Evolutionary conservation across 2,329 filamentous ascomycete genomes (phyloP).

Genomic region (Onygenales sp.): DNA sequence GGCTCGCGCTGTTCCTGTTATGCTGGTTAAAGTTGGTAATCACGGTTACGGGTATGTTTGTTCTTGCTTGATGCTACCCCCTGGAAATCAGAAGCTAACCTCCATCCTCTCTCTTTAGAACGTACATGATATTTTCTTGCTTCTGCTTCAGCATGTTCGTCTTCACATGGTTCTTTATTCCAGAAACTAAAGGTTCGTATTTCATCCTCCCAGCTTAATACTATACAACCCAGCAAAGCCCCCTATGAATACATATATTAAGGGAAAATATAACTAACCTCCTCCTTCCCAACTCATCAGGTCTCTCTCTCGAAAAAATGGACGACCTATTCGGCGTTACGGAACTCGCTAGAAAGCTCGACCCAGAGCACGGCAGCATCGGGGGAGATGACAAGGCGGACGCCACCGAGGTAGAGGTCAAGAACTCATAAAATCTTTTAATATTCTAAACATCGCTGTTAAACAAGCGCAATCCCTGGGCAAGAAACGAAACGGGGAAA

Average conservation of each 20-base stretch:
- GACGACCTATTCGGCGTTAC: constrained; percentile 56
- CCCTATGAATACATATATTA: not conserved
- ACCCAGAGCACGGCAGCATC: constrained; percentile 11
- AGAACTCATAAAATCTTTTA: not conserved
- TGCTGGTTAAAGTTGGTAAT: constrained; percentile 49
- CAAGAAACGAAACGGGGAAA: too few relatives aligned
- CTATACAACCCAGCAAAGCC: not conserved
- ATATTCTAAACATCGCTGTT: too few relatives aligned
- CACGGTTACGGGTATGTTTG: constrained; percentile 39
- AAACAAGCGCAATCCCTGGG: too few relatives aligned
- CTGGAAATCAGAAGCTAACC: constrained; percentile 11
- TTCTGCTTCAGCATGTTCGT: constrained; percentile 58
- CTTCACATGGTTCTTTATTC: constrained; percentile 60
- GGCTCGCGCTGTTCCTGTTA: constrained; percentile 56
- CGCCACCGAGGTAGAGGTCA: constrained; percentile 8
- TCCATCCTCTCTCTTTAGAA: constrained; percentile 40
- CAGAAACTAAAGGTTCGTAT: constrained; percentile 58
- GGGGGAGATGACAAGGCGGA: not conserved
- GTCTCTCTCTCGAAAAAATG: constrained; percentile 53
- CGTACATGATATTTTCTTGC: constrained; percentile 59
- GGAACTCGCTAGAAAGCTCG: constrained; percentile 27
- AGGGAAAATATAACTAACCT: not conserved
- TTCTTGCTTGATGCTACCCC: not conserved
- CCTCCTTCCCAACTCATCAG: constrained; percentile 9
- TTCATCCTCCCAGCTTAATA: constrained; percentile 14